Percentiles rank a stretch among this genome's conserved stretches.
phyloP scores from a whole-genome alignment of 2,329 filamentous ascomycete genomes.

The Chaetoscypha palmicola region DNA sequence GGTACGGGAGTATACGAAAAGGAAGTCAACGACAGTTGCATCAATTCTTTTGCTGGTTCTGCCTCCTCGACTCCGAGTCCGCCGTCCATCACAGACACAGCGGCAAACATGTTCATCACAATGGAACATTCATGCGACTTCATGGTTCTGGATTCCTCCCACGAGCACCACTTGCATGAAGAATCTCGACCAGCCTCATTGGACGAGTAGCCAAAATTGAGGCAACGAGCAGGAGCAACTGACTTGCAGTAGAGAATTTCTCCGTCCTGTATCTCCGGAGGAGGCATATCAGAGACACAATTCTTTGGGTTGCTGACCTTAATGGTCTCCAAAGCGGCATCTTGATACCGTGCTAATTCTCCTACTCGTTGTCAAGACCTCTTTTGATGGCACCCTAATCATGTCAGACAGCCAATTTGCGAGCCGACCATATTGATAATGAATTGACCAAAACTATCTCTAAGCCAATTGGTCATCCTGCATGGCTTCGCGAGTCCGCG shows the following conservation, averaged over 20 bases:
- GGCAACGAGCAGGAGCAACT: neutral
- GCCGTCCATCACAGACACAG: neutral
- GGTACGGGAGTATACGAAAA: too few species aligned
- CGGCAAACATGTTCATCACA: conserved; percentile 19
- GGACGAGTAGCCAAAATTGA: neutral
- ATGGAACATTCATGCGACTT: conserved; percentile 13
- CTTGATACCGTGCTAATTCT: too few species aligned
- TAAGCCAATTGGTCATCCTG: neutral
- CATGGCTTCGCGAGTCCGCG: neutral
- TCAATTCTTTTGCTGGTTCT: neutral
- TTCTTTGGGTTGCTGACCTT: too few species aligned
- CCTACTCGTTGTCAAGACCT: neutral
- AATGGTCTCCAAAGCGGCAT: too few species aligned
- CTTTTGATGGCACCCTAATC: neutral
- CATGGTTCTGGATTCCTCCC: neutral
- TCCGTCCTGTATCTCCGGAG: too few species aligned
- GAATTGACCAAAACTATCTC: neutral
- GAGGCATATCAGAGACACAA: too few species aligned
- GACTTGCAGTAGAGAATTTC: neutral
- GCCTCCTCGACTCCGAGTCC: neutral
- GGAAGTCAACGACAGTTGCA: neutral
- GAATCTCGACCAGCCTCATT: neutral
- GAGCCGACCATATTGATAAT: neutral
- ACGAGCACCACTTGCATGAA: conserved; percentile 2
- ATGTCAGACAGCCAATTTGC: neutral